phyloP scores from a whole-genome alignment of 73 alveolate species.

The Paramecium tetraurelia region DNA sequence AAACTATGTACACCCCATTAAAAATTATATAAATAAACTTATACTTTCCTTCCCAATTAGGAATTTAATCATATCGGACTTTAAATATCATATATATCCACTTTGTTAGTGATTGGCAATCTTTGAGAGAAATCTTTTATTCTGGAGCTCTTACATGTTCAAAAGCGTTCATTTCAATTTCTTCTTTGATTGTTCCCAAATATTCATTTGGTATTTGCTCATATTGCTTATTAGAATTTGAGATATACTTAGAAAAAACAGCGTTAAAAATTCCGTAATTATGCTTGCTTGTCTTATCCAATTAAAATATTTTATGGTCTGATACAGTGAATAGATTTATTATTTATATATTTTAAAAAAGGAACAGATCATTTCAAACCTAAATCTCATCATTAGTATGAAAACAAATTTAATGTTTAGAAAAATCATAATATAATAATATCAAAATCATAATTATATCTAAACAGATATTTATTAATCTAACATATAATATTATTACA shows the following conservation, averaged over 20 bases:
- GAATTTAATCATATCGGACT: constrained; percentile 25
- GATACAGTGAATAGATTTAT: no score
- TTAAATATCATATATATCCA: constrained; percentile 53
- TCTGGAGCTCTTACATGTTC: constrained; percentile 63
- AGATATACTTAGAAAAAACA: not conserved
- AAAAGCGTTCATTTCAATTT: constrained; percentile 35
- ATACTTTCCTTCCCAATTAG: not conserved
- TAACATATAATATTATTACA: no score
- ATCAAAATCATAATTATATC: no score
- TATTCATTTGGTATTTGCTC: not conserved
- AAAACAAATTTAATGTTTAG: no score
- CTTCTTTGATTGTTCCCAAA: constrained; percentile 11
- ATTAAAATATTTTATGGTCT: constrained; percentile 51
- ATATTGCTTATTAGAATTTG: not conserved
- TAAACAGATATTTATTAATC: no score
- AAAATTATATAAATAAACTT: not conserved
- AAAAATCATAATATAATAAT: no score
- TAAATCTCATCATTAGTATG: no score
- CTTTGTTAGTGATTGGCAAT: constrained; percentile 39
- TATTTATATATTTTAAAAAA: no score
- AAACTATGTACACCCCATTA: not conserved
- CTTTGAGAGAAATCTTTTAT: not conserved
- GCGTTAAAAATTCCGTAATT: constrained; percentile 45
- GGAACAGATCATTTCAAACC: no score
- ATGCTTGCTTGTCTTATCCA: not conserved